Conservation (phyloP, 495 filamentous ascomycete genomes). For the Trichoderma parareesei region DNA sequence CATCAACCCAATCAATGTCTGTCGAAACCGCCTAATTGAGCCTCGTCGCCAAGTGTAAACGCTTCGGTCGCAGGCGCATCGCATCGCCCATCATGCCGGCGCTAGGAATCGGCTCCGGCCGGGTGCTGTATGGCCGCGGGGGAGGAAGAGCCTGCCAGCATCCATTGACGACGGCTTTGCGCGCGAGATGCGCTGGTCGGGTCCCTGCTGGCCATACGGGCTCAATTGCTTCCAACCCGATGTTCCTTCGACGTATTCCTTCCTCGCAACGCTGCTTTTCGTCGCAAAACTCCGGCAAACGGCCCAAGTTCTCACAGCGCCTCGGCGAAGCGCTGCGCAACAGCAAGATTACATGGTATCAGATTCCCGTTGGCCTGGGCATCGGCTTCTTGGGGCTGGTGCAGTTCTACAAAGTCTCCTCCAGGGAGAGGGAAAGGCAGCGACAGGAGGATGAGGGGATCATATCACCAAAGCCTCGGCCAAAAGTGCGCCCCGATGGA, state of each 20-base stretch:
- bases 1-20: constrained; percentile 3
- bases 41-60: not conserved
- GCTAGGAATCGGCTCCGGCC: not conserved
- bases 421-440: constrained; percentile 48
- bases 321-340: constrained; percentile 39
- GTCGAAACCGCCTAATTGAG: constrained; percentile 1
- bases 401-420: constrained; percentile 71
- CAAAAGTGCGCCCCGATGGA: constrained; percentile 71
- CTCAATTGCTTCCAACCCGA: not conserved
- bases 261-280: constrained; percentile 20
- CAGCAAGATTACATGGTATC: constrained; percentile 87
- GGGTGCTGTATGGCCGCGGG: not conserved
- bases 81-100: not conserved
- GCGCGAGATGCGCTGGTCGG: constrained; percentile 1
- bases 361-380: constrained; percentile 87
- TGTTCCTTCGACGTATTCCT: constrained; percentile 11
- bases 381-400: constrained; percentile 77
- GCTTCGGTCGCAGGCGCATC: not conserved
- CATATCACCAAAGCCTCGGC: constrained; percentile 50
- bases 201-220: constrained; percentile 12
- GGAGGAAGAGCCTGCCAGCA: not conserved
- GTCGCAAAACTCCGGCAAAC: constrained; percentile 28
- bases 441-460: constrained; percentile 39
- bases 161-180: not conserved
- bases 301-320: constrained; percentile 33